These are phyloP conservation scores for Canna indica DNA, from an alignment of 176 grass and related monocot genomes.

Conservation along the genomic window DNA sequence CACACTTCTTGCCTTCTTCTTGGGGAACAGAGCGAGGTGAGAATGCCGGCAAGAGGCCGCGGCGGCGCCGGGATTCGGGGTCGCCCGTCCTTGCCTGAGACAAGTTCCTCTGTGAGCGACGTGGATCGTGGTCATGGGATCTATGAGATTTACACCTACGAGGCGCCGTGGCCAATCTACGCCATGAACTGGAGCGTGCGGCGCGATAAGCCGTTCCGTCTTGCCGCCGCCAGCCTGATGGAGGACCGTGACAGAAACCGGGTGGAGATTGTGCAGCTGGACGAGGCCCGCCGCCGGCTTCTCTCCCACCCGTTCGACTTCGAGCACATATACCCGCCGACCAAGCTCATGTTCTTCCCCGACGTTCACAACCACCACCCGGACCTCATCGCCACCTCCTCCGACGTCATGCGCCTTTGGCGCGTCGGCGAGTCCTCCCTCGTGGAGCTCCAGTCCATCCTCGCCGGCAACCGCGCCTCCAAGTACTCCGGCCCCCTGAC, in stretches of 20 bases:
- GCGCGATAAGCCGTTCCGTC: constrained; percentile 80
- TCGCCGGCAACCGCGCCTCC: constrained; percentile 83
- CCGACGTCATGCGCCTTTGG: constrained; percentile 96
- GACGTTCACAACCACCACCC: constrained; percentile 61
- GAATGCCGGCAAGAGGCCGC: neutral
- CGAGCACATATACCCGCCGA: constrained; percentile 74
- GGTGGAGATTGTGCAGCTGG: constrained; percentile 88
- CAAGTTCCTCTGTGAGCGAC: no score
- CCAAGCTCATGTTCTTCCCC: constrained; percentile 93
- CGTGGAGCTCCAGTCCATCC: constrained; percentile 51
- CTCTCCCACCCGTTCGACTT: constrained; percentile 61
- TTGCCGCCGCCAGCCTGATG: constrained; percentile 77
- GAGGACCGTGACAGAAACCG: constrained; percentile 50
- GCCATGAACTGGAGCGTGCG: constrained; percentile 98
- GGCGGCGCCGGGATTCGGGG: neutral
- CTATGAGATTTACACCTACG: constrained; percentile 99
- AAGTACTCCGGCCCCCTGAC: constrained; percentile 83
- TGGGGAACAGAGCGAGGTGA: neutral
- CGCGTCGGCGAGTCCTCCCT: constrained; percentile 27
- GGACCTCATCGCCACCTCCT: constrained; percentile 89
- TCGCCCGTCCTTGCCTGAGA: neutral
- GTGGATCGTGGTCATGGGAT: no score
- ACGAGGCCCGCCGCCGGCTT: constrained; percentile 78
- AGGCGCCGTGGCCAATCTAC: constrained; percentile 88
- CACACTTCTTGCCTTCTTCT: no score